Conservation (phyloP, 768 basidiomycete genomes). For the Galerina sulciceps region DNA sequence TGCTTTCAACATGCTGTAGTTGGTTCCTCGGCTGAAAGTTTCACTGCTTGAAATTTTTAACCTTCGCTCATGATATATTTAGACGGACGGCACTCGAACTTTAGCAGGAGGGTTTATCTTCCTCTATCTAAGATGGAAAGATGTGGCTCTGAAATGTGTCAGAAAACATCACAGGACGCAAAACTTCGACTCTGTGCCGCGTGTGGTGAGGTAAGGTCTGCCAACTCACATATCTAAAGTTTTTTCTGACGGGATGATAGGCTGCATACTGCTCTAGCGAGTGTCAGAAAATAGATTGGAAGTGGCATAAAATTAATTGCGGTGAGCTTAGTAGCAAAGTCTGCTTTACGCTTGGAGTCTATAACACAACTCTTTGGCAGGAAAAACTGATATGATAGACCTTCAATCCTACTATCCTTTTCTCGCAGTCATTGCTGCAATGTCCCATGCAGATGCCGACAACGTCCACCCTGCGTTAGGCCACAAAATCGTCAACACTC, state of each 20-base stretch:
- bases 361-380: conserved; percentile 11
- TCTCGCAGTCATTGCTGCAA: conserved; percentile 30
- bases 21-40: too few species aligned
- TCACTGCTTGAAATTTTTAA: too few species aligned
- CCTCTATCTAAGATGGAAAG: too few species aligned
- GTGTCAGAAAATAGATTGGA: conserved; percentile 17
- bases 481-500: conserved; percentile 33
- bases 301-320: conserved; percentile 7
- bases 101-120: too few species aligned
- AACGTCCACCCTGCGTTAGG: conserved; percentile 26
- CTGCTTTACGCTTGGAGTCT: neutral
- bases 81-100: too few species aligned
- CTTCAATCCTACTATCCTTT: conserved; percentile 36
- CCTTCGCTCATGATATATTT: too few species aligned
- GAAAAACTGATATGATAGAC: conserved; percentile 39
- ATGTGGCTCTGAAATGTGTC: neutral
- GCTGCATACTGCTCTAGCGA: conserved; percentile 22
- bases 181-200: neutral
- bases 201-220: conserved; percentile 23
- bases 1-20: too few species aligned
- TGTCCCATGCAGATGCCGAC: conserved; percentile 17
- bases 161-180: neutral
- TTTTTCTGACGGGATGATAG: neutral
- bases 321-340: neutral
- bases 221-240: too few species aligned